These are phyloP conservation scores for Tylopilus balloui DNA, from an alignment of 768 basidiomycete genomes.

Conservation along the genomic window DNA sequence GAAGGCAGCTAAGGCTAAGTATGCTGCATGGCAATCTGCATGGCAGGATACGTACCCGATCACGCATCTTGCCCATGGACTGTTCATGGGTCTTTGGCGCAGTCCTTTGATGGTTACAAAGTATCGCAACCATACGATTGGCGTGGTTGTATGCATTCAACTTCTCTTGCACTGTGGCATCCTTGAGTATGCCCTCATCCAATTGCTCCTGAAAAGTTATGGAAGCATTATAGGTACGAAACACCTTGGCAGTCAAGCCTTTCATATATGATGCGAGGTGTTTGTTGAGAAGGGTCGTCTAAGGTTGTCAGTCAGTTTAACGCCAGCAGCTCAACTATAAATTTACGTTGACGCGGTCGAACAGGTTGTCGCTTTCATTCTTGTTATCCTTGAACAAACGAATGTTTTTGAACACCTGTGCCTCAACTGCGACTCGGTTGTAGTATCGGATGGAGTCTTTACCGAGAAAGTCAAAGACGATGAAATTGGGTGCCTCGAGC, in stretches of 20 bases:
- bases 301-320: constrained; percentile 19
- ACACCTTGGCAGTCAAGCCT: constrained; percentile 97
- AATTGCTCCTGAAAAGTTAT: constrained; percentile 91
- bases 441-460: constrained; percentile 99
- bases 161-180: constrained; percentile 88
- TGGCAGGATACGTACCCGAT: constrained; percentile 58
- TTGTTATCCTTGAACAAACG: constrained; percentile 96
- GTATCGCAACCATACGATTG: constrained; percentile 93
- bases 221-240: constrained; percentile 99
- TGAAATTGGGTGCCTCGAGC: constrained; percentile 77
- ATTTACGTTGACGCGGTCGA: constrained; percentile 87
- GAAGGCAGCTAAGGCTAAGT: constrained; percentile 11
- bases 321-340: neutral
- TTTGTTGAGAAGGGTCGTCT: constrained; percentile 87
- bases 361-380: constrained; percentile 79
- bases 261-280: constrained; percentile 94
- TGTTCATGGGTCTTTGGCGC: constrained; percentile 91
- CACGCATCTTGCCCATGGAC: constrained; percentile 89
- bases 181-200: constrained; percentile 63
- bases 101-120: constrained; percentile 98
- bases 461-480: constrained; percentile 96
- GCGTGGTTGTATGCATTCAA: constrained; percentile 96
- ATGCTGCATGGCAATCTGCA: neutral
- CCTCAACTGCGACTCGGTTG: constrained; percentile 83
- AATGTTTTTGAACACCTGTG: constrained; percentile 97